Percentiles rank a stretch among this genome's conserved stretches.
Conservation (phyloP, 768 basidiomycete species). For the Boletus bicolor region DNA sequence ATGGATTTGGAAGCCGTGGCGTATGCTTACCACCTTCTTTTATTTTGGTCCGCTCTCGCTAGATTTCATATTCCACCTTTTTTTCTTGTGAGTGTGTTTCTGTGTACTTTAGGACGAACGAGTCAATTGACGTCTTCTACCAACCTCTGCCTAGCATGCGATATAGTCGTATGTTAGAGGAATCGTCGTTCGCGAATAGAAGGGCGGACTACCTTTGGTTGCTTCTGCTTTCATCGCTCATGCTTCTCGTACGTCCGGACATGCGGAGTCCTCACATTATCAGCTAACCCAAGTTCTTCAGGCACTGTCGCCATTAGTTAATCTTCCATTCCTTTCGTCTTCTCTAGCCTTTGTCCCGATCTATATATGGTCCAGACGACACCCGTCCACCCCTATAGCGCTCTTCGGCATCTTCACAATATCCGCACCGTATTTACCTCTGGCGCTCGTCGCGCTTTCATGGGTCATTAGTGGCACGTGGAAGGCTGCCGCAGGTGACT, state of each 20-base stretch:
- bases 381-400: constrained; percentile 93
- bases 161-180: constrained; percentile 95
- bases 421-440: constrained; percentile 90
- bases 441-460: constrained; percentile 85
- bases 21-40: constrained; percentile 86
- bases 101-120: not conserved
- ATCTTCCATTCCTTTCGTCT: constrained; percentile 90
- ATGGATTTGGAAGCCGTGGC: constrained; percentile 66
- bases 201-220: constrained; percentile 97
- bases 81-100: constrained; percentile 82
- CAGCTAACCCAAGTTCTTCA: constrained; percentile 29
- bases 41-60: constrained; percentile 93
- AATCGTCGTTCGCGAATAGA: constrained; percentile 88
- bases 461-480: constrained; percentile 81
- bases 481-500: constrained; percentile 78
- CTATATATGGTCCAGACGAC: constrained; percentile 94
- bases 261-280: not conserved
- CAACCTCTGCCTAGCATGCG: constrained; percentile 66
- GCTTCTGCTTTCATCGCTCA: constrained; percentile 73
- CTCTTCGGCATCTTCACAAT: constrained; percentile 94
- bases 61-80: constrained; percentile 95
- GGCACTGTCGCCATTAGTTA: constrained; percentile 82
- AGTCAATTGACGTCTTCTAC: not conserved
- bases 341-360: constrained; percentile 93
- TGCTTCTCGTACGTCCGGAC: constrained; percentile 69